phyloP scores from a whole-genome alignment of 305 asterid species.

The Solanum hybrid region DNA sequence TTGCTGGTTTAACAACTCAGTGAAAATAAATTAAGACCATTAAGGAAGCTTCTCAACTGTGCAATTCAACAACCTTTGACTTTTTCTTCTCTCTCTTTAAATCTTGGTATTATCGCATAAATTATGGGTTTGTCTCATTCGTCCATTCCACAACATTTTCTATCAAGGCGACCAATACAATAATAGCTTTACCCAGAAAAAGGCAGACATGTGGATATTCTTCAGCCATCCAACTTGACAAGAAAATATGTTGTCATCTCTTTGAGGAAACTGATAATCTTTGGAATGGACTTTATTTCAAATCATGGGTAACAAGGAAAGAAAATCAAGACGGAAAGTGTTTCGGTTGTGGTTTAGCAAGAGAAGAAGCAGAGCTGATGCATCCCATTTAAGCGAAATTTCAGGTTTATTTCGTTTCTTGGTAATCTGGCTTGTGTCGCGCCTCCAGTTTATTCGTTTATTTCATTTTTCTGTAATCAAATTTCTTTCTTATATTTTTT shows the following conservation, averaged over 20 bases:
- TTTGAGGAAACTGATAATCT: conserved; percentile 7
- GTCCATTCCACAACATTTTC: background rate
- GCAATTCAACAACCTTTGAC: conserved; percentile 25
- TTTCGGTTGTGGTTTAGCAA: conserved; percentile 56
- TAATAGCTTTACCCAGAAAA: conserved; percentile 14
- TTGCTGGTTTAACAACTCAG: background rate
- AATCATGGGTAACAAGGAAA: conserved; percentile 43
- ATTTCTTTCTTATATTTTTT: background rate
- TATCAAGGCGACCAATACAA: conserved; percentile 38
- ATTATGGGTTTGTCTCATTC: conserved; percentile 34
- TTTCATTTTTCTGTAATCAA: background rate
- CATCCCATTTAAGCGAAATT: conserved; percentile 20
- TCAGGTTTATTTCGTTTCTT: conserved; percentile 32
- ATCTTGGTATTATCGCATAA: conserved; percentile 30
- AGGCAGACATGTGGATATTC: conserved; percentile 1
- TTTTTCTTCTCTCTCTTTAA: conserved; percentile 15
- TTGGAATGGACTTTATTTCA: conserved; percentile 20
- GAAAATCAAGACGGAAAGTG: conserved; percentile 27
- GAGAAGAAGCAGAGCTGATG: conserved; percentile 45
- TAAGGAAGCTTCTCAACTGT: background rate
- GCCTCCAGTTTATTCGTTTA: background rate
- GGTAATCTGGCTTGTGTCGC: background rate
- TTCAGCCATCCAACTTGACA: background rate
- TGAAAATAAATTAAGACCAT: background rate
- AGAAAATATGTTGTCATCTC: background rate